phyloP scores from a whole-genome alignment of 352 stramenopile species.

The Pythium periplocum region DNA sequence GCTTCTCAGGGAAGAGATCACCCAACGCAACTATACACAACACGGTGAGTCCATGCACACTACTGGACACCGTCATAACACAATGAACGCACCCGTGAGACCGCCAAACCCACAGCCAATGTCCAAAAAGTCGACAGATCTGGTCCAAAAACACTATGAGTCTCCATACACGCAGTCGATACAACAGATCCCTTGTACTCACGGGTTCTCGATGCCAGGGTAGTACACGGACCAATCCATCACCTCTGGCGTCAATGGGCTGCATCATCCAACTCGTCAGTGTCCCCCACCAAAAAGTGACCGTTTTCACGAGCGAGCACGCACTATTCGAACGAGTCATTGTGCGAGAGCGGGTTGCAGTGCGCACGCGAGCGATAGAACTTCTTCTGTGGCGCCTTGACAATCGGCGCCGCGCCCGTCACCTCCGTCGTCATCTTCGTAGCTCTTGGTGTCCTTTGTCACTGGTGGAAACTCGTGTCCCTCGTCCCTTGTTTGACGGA shows the following conservation, averaged over 20 bases:
- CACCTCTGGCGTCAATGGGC: constrained; percentile 72
- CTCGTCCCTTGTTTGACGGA: neutral
- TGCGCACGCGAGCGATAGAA: constrained; percentile 95
- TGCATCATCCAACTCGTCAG: constrained; percentile 14
- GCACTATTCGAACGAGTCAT: constrained; percentile 94
- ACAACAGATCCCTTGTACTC: constrained; percentile 9
- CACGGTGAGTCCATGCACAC: constrained; percentile 1
- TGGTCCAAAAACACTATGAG: constrained; percentile 16
- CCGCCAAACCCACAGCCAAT: constrained; percentile 97
- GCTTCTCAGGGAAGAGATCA: constrained; percentile 89
- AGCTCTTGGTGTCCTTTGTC: constrained; percentile 9
- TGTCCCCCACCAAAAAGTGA: neutral
- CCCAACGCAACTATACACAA: constrained; percentile 80
- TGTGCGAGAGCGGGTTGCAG: constrained; percentile 96
- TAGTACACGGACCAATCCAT: constrained; percentile 95
- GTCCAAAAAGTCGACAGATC: constrained; percentile 92
- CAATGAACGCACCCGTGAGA: constrained; percentile 70
- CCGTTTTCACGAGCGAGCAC: constrained; percentile 6
- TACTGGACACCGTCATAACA: neutral
- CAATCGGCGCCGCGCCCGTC: constrained; percentile 18
- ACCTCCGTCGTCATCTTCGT: constrained; percentile 24
- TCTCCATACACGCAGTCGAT: neutral
- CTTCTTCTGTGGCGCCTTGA: constrained; percentile 90
- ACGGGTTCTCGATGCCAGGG: constrained; percentile 78
- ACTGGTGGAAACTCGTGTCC: neutral